phyloP scores from a whole-genome alignment of 2,329 filamentous ascomycete species.

The Alternaria solani region DNA sequence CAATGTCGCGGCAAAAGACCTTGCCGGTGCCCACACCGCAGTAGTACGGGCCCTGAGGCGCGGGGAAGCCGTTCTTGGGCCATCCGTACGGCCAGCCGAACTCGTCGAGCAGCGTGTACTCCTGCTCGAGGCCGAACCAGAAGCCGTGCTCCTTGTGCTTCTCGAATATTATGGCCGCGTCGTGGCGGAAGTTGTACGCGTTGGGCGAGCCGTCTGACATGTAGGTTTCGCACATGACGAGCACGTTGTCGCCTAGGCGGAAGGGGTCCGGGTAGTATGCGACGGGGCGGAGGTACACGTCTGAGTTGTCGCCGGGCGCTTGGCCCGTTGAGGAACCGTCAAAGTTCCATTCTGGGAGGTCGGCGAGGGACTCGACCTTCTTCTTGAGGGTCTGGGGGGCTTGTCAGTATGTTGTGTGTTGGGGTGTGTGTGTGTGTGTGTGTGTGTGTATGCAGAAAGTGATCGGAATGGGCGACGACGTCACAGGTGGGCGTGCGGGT shows the following conservation, averaged over 20 bases:
- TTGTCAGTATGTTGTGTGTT: slow-evolving; percentile 31
- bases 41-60: slow-evolving; percentile 94
- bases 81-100: slow-evolving; percentile 92
- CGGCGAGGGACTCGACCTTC: slow-evolving; percentile 65
- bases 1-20: slow-evolving; percentile 97
- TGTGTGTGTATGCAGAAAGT: background rate
- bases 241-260: slow-evolving; percentile 87
- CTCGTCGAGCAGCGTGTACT: slow-evolving; percentile 91
- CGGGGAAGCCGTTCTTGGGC: slow-evolving; percentile 87
- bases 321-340: slow-evolving; percentile 92
- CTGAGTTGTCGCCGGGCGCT: slow-evolving; percentile 93
- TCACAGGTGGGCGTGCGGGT: slow-evolving; percentile 1
- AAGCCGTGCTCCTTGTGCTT: slow-evolving; percentile 81
- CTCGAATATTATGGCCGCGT: slow-evolving; percentile 89
- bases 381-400: slow-evolving; percentile 67
- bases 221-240: slow-evolving; percentile 95
- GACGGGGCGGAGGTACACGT: slow-evolving; percentile 93
- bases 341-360: slow-evolving; percentile 82
- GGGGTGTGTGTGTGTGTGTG: background rate
- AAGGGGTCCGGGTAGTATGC: slow-evolving; percentile 93
- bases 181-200: slow-evolving; percentile 98
- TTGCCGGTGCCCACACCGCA: slow-evolving; percentile 97
- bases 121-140: slow-evolving; percentile 98
- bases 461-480: slow-evolving; percentile 10
- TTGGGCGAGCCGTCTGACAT: slow-evolving; percentile 93